Percentiles rank a stretch among this genome's conserved stretches.
phyloP scores from a whole-genome alignment of 108 stramenopile species.

The Nitzschia inconspicua region DNA sequence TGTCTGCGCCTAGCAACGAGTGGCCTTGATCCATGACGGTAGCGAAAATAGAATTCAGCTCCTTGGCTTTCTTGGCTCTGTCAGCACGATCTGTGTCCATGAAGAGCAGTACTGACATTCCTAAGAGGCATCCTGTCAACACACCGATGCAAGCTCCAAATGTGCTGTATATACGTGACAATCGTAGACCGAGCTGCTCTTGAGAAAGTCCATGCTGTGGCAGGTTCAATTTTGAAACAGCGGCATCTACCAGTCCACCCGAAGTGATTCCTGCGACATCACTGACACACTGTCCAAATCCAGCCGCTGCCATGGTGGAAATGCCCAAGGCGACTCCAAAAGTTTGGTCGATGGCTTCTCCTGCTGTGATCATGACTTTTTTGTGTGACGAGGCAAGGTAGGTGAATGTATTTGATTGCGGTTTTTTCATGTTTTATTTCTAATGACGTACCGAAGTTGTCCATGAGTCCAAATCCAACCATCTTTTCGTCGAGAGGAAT shows the following conservation, averaged over 20 bases:
- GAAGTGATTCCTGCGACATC: slow-evolving; percentile 52
- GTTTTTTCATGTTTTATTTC: no score
- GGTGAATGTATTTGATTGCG: no score
- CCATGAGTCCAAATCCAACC: slow-evolving; percentile 87
- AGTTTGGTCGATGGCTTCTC: slow-evolving; percentile 71
- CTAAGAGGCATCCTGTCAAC: slow-evolving; percentile 75
- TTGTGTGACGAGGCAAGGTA: no score
- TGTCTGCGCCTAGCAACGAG: slow-evolving; percentile 45
- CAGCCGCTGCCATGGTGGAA: slow-evolving; percentile 83
- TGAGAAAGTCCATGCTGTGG: slow-evolving; percentile 52
- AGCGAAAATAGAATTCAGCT: slow-evolving; percentile 55
- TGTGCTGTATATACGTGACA: slow-evolving; percentile 29
- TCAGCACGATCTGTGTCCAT: slow-evolving; percentile 77
- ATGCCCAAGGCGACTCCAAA: slow-evolving; percentile 78
- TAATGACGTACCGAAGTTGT: no score
- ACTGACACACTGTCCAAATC: slow-evolving; percentile 57
- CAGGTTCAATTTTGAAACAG: slow-evolving; percentile 48
- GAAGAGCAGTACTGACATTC: slow-evolving; percentile 76
- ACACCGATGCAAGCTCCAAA: slow-evolving; percentile 79
- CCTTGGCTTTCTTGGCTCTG: slow-evolving; percentile 58
- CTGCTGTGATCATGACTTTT: slow-evolving; percentile 86
- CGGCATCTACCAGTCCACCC: slow-evolving; percentile 57
- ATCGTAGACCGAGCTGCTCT: slow-evolving; percentile 43
- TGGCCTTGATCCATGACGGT: slow-evolving; percentile 50
- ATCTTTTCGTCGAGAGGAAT: slow-evolving; percentile 5